Evolutionary conservation across 164 flowering plant genomes (phyloP).

Genomic region (Piper longum): DNA sequence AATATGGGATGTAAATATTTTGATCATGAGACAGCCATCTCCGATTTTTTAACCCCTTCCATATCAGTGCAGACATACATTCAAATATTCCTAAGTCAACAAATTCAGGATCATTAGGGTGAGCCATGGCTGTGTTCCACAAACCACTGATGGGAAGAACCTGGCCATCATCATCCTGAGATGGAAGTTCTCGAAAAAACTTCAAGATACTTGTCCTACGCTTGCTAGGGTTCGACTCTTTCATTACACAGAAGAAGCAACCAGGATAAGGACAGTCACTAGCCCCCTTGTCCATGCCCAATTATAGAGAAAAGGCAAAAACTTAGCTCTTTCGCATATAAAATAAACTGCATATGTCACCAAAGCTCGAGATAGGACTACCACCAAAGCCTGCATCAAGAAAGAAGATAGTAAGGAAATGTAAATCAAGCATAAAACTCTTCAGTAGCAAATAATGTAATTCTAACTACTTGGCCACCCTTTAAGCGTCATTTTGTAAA

Average conservation of each 20-base stretch:
- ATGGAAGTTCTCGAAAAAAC: slow-evolving; percentile 91
- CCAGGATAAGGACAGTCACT: slow-evolving; percentile 93
- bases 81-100: slow-evolving; percentile 90
- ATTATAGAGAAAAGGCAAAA: neutral
- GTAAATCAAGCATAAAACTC: neutral
- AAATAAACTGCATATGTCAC: neutral
- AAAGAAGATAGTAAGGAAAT: neutral
- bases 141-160: slow-evolving; percentile 97
- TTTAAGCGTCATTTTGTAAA: no score
- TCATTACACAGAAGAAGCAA: slow-evolving; percentile 98
- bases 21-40: slow-evolving; percentile 96
- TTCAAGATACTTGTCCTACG: slow-evolving; percentile 79
- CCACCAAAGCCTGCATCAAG: neutral
- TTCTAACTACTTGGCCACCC: neutral
- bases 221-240: slow-evolving; percentile 87
- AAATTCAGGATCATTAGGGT: slow-evolving; percentile 97
- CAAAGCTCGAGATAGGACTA: no score
- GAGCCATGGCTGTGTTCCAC: slow-evolving; percentile 99
- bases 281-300: slow-evolving; percentile 61
- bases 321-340: neutral
- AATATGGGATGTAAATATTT: slow-evolving; percentile 91
- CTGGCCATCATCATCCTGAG: slow-evolving; percentile 95
- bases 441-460: neutral
- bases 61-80: slow-evolving; percentile 92
- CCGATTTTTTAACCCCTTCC: slow-evolving; percentile 88